Conservation (phyloP, 257 asterid genomes). For the Voacanga thouarsii region DNA sequence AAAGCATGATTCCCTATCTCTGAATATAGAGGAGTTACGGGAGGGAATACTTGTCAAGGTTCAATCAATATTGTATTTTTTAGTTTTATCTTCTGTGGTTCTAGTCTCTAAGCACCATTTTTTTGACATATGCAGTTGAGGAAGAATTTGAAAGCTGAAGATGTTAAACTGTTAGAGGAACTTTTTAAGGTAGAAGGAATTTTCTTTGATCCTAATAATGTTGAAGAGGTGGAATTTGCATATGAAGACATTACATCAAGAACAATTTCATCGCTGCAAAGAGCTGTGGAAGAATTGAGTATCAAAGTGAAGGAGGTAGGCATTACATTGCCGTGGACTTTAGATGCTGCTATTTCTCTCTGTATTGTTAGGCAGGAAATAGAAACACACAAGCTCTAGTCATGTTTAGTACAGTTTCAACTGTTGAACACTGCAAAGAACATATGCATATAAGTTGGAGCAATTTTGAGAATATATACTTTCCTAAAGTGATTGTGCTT, state of each 20-base stretch:
- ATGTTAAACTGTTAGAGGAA: slow-evolving; percentile 64
- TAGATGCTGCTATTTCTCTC: background rate
- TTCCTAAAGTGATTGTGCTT: background rate
- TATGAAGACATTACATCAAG: slow-evolving; percentile 57
- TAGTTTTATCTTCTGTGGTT: slow-evolving; percentile 13
- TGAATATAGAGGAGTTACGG: slow-evolving; percentile 42
- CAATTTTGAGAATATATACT: background rate
- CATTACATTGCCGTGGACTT: background rate
- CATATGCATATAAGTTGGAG: no score
- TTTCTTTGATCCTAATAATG: slow-evolving; percentile 53
- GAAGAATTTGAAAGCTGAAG: slow-evolving; percentile 49
- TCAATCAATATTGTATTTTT: slow-evolving; percentile 8
- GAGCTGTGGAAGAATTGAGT: slow-evolving; percentile 43
- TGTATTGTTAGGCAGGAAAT: background rate
- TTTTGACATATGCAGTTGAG: slow-evolving; percentile 43
- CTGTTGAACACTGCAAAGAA: background rate
- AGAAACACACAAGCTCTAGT: background rate
- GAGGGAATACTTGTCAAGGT: slow-evolving; percentile 67
- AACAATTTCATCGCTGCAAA: slow-evolving; percentile 58
- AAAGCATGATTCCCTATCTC: slow-evolving; percentile 22
- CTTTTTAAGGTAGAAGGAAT: slow-evolving; percentile 64
- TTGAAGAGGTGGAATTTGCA: slow-evolving; percentile 56
- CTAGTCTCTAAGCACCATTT: slow-evolving; percentile 21
- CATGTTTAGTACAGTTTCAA: background rate
- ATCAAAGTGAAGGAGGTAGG: slow-evolving; percentile 52